A percentile compares a stretch with the other conserved stretches of the same genome.
These are phyloP conservation scores for Corynascus novoguineensis DNA, from an alignment of 495 filamentous ascomycete genomes.

Conservation along the genomic window DNA sequence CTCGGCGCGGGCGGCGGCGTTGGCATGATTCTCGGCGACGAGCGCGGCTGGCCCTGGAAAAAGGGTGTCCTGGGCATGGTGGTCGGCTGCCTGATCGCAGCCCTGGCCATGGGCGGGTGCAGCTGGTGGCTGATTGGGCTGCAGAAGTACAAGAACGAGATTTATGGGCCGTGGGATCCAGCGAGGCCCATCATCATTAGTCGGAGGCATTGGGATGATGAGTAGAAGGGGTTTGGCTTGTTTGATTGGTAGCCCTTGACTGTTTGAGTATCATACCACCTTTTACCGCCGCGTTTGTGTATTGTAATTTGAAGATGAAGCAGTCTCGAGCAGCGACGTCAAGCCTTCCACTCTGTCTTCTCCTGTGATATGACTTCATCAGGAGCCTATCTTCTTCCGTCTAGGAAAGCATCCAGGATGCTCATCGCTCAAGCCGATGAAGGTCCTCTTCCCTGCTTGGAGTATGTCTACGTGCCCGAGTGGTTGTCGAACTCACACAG, in stretches of 20 bases:
- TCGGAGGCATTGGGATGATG: constrained; percentile 45
- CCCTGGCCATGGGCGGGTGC: constrained; percentile 80
- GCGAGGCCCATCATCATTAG: constrained; percentile 74
- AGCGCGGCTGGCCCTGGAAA: constrained; percentile 60
- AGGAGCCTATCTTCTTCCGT: no score
- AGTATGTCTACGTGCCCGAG: no score
- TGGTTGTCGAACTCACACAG: no score
- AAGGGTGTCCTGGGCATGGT: constrained; percentile 67
- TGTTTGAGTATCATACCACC: neutral
- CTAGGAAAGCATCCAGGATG: no score
- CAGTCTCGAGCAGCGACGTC: no score
- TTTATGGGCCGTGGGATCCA: constrained; percentile 96
- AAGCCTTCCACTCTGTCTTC: no score
- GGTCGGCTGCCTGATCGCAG: constrained; percentile 59
- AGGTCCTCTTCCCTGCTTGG: no score
- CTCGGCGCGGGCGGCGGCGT: constrained; percentile 71
- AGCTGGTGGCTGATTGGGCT: constrained; percentile 97
- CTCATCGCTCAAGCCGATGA: no score
- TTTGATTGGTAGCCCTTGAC: neutral
- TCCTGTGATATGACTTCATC: no score
- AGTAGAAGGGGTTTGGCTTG: constrained; percentile 17
- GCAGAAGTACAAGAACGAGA: constrained; percentile 99
- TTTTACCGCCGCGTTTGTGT: no score
- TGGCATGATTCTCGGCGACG: constrained; percentile 56
- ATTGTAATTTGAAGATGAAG: no score